These are phyloP conservation scores for Boletus edulis DNA, from an alignment of 768 basidiomycete species.

Conservation along the genomic window DNA sequence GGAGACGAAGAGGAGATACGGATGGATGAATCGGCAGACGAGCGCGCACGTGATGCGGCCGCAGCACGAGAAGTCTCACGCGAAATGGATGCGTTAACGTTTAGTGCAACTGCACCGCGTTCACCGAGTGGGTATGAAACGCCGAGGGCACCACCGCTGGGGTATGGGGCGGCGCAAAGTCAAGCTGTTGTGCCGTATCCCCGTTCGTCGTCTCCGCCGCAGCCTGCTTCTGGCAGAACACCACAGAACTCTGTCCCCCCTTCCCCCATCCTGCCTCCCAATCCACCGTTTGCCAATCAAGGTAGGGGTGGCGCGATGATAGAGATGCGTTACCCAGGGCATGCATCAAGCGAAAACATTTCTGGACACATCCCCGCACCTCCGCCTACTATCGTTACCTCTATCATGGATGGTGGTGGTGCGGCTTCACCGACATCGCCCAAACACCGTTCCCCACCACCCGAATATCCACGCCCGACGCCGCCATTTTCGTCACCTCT, in stretches of 20 bases:
- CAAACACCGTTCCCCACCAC: constrained; percentile 35
- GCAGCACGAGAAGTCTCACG: constrained; percentile 66
- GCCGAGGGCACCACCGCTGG: constrained; percentile 12
- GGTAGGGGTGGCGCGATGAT: constrained; percentile 9
- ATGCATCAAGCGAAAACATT: constrained; percentile 2
- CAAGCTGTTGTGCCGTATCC: not conserved
- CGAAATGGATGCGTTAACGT: constrained; percentile 59
- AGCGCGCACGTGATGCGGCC: constrained; percentile 57
- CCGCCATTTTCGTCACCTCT: constrained; percentile 30
- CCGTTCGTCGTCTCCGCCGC: not conserved
- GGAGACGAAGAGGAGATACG: constrained; percentile 28
- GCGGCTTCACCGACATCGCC: constrained; percentile 1
- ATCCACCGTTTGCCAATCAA: constrained; percentile 39
- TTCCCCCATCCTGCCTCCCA: constrained; percentile 34
- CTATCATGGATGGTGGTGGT: not conserved
- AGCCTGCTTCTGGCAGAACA: constrained; percentile 4
- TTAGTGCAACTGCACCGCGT: constrained; percentile 28
- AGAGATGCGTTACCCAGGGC: constrained; percentile 6
- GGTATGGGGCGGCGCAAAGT: constrained; percentile 4
- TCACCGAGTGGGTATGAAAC: constrained; percentile 14
- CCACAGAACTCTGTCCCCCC: constrained; percentile 23
- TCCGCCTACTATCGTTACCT: not conserved
- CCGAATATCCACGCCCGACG: constrained; percentile 43
- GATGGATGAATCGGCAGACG: constrained; percentile 39
- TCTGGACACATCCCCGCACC: constrained; percentile 11